Conservation (phyloP, 129 eudicot genomes). For the Chrysanthemum seticuspe region DNA sequence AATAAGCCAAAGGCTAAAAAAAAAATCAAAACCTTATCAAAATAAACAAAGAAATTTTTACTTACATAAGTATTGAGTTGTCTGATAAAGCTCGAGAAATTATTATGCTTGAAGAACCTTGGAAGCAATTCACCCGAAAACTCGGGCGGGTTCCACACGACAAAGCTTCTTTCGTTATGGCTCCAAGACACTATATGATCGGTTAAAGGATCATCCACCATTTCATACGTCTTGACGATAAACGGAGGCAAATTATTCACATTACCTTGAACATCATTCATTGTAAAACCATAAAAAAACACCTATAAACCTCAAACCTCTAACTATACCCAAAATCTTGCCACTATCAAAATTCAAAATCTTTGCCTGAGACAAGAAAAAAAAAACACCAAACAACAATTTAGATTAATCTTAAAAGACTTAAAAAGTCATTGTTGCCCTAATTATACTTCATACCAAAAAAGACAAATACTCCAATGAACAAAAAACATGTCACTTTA, state of each 20-base stretch:
- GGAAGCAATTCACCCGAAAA: slow-evolving; percentile 41
- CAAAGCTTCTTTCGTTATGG: slow-evolving; percentile 28
- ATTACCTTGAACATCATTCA: slow-evolving; percentile 31
- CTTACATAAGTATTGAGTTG: slow-evolving; percentile 40
- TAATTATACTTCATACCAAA: slow-evolving; percentile 26
- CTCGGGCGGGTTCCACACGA: slow-evolving; percentile 34
- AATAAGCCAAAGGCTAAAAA: not conserved
- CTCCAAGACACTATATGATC: slow-evolving; percentile 39
- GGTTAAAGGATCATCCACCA: slow-evolving; percentile 36
- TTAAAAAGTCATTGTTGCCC: slow-evolving; percentile 2
- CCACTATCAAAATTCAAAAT: not conserved
- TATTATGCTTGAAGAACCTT: slow-evolving; percentile 39
- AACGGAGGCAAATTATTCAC: slow-evolving; percentile 35
- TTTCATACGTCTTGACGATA: slow-evolving; percentile 33
- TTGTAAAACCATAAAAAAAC: slow-evolving; percentile 4
- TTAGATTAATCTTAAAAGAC: no score
- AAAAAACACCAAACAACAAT: not conserved
- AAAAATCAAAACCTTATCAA: not conserved
- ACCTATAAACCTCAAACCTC: not conserved
- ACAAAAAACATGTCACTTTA: slow-evolving; percentile 3
- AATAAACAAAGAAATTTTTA: not conserved
- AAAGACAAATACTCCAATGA: slow-evolving; percentile 9
- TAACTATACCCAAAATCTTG: not conserved
- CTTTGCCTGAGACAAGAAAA: slow-evolving; percentile 4
- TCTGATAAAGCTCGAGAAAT: slow-evolving; percentile 40